phyloP scores from a whole-genome alignment of 2,329 filamentous ascomycete species.

The Fusarium miscanthi region DNA sequence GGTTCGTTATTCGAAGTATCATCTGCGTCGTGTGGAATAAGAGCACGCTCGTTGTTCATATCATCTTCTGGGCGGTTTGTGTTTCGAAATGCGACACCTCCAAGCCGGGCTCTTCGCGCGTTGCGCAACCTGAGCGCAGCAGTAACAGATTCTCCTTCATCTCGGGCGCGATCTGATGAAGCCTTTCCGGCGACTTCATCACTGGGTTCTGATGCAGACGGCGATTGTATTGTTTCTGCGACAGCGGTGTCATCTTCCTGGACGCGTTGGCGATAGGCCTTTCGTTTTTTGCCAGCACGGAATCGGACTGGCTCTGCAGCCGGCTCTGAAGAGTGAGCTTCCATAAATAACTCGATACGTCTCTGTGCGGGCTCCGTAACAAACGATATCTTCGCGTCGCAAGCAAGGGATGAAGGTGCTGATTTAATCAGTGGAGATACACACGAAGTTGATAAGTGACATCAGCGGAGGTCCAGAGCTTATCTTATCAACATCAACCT shows the following conservation, averaged over 20 bases:
- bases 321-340: slow-evolving; percentile 27
- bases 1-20: slow-evolving; percentile 32
- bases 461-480: slow-evolving; percentile 20
- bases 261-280: slow-evolving; percentile 65
- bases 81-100: slow-evolving; percentile 68
- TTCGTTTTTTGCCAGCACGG: slow-evolving; percentile 69
- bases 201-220: slow-evolving; percentile 1
- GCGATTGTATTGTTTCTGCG: background rate
- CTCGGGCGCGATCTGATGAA: slow-evolving; percentile 43
- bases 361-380: background rate
- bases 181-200: slow-evolving; percentile 7
- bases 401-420: slow-evolving; percentile 5
- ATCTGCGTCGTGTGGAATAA: slow-evolving; percentile 51
- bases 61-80: slow-evolving; percentile 40
- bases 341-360: slow-evolving; percentile 9
- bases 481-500: slow-evolving; percentile 33
- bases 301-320: slow-evolving; percentile 59
- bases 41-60: slow-evolving; percentile 47
- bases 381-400: background rate
- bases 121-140: slow-evolving; percentile 66
- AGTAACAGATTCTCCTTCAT: slow-evolving; percentile 53
- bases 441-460: slow-evolving; percentile 14
- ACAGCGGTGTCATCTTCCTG: slow-evolving; percentile 45
- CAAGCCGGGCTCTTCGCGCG: slow-evolving; percentile 59
- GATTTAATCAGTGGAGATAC: slow-evolving; percentile 1